A percentile compares a stretch with the other conserved stretches of the same genome.
phyloP scores from a whole-genome alignment of 2,329 filamentous ascomycete species.

The Penicillium glabrum region DNA sequence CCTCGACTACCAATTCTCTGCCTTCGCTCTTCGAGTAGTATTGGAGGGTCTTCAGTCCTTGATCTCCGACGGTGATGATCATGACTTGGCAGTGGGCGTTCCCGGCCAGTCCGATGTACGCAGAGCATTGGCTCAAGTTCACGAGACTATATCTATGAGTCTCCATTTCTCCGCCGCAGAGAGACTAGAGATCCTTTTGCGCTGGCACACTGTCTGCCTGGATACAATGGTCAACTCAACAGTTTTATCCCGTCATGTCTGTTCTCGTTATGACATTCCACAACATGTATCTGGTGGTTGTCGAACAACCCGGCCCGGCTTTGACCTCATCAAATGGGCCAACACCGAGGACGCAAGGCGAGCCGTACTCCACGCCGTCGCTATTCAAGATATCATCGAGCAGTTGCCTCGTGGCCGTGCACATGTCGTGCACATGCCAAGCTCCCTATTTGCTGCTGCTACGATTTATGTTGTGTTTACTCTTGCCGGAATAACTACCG shows the following conservation, averaged over 20 bases:
- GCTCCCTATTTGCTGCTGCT: constrained; percentile 45
- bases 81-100: constrained; percentile 41
- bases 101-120: constrained; percentile 42
- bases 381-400: constrained; percentile 49
- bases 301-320: constrained; percentile 24
- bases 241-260: constrained; percentile 41
- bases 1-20: constrained; percentile 37
- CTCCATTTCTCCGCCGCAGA: constrained; percentile 38
- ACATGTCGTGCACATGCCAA: constrained; percentile 48
- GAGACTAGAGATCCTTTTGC: constrained; percentile 41
- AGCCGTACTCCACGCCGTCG: constrained; percentile 45
- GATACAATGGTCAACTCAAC: constrained; percentile 45
- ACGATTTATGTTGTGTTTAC: constrained; percentile 45
- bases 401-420: constrained; percentile 46
- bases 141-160: constrained; percentile 40
- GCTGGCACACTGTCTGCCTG: constrained; percentile 49
- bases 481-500: constrained; percentile 37
- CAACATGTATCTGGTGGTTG: constrained; percentile 42
- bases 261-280: constrained; percentile 38
- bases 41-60: constrained; percentile 48
- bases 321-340: constrained; percentile 43
- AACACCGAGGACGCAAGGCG: constrained; percentile 40
- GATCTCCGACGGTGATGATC: constrained; percentile 41
- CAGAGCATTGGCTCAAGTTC: constrained; percentile 40
- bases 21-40: constrained; percentile 44